phyloP scores from a whole-genome alignment of 352 stramenopile species.

The Peronospora farinosa region DNA sequence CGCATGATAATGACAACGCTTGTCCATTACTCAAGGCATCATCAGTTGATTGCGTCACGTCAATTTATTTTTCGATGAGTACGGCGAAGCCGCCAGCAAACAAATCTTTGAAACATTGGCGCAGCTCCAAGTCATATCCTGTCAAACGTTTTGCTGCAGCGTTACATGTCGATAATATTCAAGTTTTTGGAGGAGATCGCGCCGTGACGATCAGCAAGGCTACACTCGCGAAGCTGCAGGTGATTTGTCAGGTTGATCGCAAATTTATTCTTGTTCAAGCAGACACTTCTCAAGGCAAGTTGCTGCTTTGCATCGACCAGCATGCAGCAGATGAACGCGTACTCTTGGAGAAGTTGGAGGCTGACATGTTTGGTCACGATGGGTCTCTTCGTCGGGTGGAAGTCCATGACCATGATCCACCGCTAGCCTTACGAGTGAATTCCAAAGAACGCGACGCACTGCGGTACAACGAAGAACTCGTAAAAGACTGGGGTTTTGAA shows the following conservation, averaged over 20 bases:
- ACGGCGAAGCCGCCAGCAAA: neutral
- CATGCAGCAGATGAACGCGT: slow-evolving; percentile 89
- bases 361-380: slow-evolving; percentile 47
- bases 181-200: slow-evolving; percentile 13
- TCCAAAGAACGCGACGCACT: slow-evolving; percentile 42
- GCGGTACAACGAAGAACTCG: slow-evolving; percentile 34
- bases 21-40: neutral
- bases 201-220: slow-evolving; percentile 59
- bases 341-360: slow-evolving; percentile 78
- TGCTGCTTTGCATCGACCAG: slow-evolving; percentile 86
- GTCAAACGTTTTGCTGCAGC: slow-evolving; percentile 12
- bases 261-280: slow-evolving; percentile 87
- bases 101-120: slow-evolving; percentile 5
- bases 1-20: neutral
- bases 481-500: slow-evolving; percentile 81
- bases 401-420: slow-evolving; percentile 40
- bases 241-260: slow-evolving; percentile 85
- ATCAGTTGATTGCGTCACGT: slow-evolving; percentile 1
- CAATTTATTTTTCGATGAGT: slow-evolving; percentile 16
- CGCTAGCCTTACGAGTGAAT: slow-evolving; percentile 56
- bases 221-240: slow-evolving; percentile 52
- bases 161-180: slow-evolving; percentile 35
- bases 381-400: slow-evolving; percentile 51
- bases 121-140: neutral
- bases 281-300: slow-evolving; percentile 13